Percentiles rank a stretch among this genome's conserved stretches.
Conservation (phyloP, 345 rosid species). For the Punica granatum region DNA sequence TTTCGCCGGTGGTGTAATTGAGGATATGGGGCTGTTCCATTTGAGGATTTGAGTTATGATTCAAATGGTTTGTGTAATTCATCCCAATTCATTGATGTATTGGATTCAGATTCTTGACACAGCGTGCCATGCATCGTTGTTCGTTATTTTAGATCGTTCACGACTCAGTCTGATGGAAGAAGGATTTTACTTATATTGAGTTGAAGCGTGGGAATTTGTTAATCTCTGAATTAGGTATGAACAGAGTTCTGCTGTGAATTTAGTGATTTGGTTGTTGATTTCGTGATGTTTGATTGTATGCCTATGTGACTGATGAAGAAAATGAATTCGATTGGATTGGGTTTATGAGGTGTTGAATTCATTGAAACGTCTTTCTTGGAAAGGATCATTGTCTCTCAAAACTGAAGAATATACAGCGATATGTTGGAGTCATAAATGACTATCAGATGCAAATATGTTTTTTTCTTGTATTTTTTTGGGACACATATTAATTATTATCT, state of each 20-base stretch:
- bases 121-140: not conserved
- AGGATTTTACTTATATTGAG: not conserved
- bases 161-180: too few species aligned
- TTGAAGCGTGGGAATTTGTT: not conserved
- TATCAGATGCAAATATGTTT: too few species aligned
- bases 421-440: too few species aligned
- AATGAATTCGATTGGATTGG: not conserved
- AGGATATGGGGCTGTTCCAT: not conserved
- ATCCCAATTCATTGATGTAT: not conserved
- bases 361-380: not conserved
- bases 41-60: not conserved
- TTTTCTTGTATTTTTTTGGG: too few species aligned
- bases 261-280: not conserved
- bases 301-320: not conserved
- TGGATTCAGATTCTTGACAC: not conserved
- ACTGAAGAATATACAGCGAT: not conserved
- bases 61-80: not conserved
- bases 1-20: not conserved
- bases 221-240: not conserved
- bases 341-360: not conserved
- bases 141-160: not conserved
- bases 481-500: too few species aligned
- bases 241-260: not conserved
- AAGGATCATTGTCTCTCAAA: constrained; percentile 14
- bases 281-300: not conserved